Conservation (phyloP, 1,139 yeast species). For the Dujonia santamariae region DNA sequence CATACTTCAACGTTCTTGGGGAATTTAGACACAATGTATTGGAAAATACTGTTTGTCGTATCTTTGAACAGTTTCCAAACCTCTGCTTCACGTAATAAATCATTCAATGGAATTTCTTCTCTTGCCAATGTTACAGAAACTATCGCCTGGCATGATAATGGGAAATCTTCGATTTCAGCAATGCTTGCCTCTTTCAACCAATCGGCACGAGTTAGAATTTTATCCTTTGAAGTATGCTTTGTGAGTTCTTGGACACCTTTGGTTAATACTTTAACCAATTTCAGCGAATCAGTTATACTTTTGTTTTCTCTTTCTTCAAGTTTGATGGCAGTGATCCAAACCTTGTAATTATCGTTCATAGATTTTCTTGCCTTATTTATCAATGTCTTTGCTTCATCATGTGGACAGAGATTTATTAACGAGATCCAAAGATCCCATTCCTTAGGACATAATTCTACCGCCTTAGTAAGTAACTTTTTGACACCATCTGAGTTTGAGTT, state of each 20-base stretch:
- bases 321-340: conserved; percentile 73
- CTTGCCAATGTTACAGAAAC: conserved; percentile 20
- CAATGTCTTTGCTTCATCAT: conserved; percentile 49
- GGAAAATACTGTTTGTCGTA: conserved; percentile 47
- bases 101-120: conserved; percentile 11
- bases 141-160: conserved; percentile 38
- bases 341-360: conserved; percentile 46
- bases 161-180: conserved; percentile 36
- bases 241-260: conserved; percentile 49
- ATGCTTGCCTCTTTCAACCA: conserved; percentile 45
- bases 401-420: conserved; percentile 41
- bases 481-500: conserved; percentile 35
- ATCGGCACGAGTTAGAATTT: conserved; percentile 25
- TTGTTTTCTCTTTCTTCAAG: conserved; percentile 59
- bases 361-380: conserved; percentile 60
- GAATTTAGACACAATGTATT: conserved; percentile 39
- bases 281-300: conserved; percentile 28
- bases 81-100: conserved; percentile 42
- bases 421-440: conserved; percentile 65
- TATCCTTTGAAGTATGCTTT: conserved; percentile 18
- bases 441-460: conserved; percentile 65
- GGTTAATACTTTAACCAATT: conserved; percentile 41
- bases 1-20: conserved; percentile 56
- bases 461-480: conserved; percentile 56
- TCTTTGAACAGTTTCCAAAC: conserved; percentile 21